Evolutionary conservation across 2,329 filamentous ascomycete species (phyloP).

Genomic region (Seiridium unicorne): DNA sequence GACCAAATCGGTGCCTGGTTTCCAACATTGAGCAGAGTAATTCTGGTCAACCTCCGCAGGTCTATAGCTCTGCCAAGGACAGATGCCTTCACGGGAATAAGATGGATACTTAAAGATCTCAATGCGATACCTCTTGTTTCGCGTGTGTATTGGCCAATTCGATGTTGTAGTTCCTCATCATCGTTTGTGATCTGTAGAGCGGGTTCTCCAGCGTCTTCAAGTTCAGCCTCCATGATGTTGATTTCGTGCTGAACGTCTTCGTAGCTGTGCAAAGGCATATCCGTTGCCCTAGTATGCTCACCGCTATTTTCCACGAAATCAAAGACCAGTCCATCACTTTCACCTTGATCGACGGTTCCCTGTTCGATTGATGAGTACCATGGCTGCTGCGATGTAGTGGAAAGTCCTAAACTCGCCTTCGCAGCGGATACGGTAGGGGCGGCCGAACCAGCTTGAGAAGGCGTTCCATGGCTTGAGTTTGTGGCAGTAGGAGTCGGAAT

Average conservation of each 20-base stretch:
- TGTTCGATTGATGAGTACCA: not conserved
- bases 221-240: conserved; percentile 33
- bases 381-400: not conserved
- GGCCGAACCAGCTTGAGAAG: not conserved
- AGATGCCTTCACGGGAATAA: conserved; percentile 59
- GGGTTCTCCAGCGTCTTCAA: conserved; percentile 29
- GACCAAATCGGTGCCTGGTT: conserved; percentile 60
- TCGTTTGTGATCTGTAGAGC: conserved; percentile 11
- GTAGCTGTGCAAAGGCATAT: conserved; percentile 23
- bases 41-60: conserved; percentile 50
- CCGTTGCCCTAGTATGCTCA: conserved; percentile 12
- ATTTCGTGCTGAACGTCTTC: conserved; percentile 32
- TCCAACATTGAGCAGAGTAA: conserved; percentile 64
- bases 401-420: not conserved
- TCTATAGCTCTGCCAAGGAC: conserved; percentile 57
- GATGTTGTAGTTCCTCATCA: conserved; percentile 18
- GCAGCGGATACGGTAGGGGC: not conserved
- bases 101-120: conserved; percentile 51
- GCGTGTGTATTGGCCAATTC: conserved; percentile 53
- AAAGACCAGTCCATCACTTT: not conserved
- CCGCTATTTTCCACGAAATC: not conserved
- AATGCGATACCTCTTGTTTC: conserved; percentile 58
- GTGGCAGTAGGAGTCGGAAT: conserved; percentile 1
- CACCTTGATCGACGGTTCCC: not conserved
- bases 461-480: not conserved